phyloP scores from a whole-genome alignment of 2,329 filamentous ascomycete genomes.

The Chrysosporium queenslandicum region DNA sequence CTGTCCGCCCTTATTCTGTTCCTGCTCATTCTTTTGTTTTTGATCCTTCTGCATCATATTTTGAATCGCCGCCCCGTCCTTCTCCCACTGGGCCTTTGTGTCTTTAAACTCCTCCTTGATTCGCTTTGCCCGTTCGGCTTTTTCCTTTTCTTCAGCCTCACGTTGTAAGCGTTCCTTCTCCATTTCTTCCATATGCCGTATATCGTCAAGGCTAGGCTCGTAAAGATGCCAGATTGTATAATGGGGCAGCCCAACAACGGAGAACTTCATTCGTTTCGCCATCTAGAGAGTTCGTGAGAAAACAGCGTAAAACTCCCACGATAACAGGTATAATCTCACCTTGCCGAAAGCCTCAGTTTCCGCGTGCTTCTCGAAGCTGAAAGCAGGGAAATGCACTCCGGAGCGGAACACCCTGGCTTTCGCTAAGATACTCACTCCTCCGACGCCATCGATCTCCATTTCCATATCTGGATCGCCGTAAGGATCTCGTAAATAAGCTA shows the following conservation, averaged over 20 bases:
- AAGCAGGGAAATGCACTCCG: conserved; percentile 94
- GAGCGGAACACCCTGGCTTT: conserved; percentile 92
- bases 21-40: conserved; percentile 7
- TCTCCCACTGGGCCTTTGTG: conserved; percentile 70
- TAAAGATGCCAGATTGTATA: conserved; percentile 99
- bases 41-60: conserved; percentile 46
- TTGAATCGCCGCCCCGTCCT: conserved; percentile 72
- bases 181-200: conserved; percentile 98
- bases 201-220: conserved; percentile 95
- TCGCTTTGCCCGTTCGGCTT: conserved; percentile 62
- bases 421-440: conserved; percentile 91
- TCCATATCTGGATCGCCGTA: conserved; percentile 98
- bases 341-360: conserved; percentile 98
- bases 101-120: conserved; percentile 74
- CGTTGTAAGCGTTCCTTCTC: conserved; percentile 71
- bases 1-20: neutral
- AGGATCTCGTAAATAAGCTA: conserved; percentile 91
- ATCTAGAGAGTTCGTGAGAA: conserved; percentile 49
- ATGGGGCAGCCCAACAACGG: conserved; percentile 88
- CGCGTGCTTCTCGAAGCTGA: conserved; percentile 96
- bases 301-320: neutral
- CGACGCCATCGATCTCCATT: conserved; percentile 98
- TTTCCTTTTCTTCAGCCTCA: conserved; percentile 69
- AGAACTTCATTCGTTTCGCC: conserved; percentile 92
- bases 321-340: conserved; percentile 44